phyloP scores from a whole-genome alignment of 306 rosid genomes.

The Vicia sativa region DNA sequence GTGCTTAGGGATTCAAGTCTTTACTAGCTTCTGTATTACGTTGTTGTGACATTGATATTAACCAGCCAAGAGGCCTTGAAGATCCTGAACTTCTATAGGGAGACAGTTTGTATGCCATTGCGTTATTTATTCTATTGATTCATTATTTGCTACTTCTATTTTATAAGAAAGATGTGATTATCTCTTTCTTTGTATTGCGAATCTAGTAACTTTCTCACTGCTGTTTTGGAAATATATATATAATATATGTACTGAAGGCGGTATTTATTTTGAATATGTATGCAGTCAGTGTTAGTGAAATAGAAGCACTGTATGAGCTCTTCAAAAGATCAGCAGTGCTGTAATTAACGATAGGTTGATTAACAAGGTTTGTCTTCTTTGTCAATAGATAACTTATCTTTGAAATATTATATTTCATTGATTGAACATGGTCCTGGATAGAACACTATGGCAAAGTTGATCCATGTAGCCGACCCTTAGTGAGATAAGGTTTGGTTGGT shows the following conservation, averaged over 20 bases:
- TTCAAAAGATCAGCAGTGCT: slow-evolving; percentile 97
- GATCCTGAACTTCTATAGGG: slow-evolving; percentile 90
- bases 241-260: slow-evolving; percentile 1
- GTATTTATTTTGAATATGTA: slow-evolving; percentile 17
- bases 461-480: too few relatives aligned
- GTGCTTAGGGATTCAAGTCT: slow-evolving; percentile 69
- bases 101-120: slow-evolving; percentile 83
- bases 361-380: slow-evolving; percentile 69
- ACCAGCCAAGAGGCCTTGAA: slow-evolving; percentile 78
- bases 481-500: too few relatives aligned
- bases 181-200: slow-evolving; percentile 25
- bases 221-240: slow-evolving; percentile 6
- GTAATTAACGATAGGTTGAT: slow-evolving; percentile 95
- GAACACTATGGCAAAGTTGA: too few relatives aligned
- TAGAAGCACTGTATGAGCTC: slow-evolving; percentile 96
- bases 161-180: background rate
- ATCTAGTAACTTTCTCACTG: background rate
- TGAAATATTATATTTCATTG: slow-evolving; percentile 26
- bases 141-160: background rate
- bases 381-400: slow-evolving; percentile 11
- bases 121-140: slow-evolving; percentile 18
- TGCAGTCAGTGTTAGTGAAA: slow-evolving; percentile 98
- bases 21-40: slow-evolving; percentile 64
- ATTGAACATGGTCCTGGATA: background rate
- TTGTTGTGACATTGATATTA: slow-evolving; percentile 78